Conservation (phyloP, 345 rosid genomes). For the Rhodamnia rubescens region DNA sequence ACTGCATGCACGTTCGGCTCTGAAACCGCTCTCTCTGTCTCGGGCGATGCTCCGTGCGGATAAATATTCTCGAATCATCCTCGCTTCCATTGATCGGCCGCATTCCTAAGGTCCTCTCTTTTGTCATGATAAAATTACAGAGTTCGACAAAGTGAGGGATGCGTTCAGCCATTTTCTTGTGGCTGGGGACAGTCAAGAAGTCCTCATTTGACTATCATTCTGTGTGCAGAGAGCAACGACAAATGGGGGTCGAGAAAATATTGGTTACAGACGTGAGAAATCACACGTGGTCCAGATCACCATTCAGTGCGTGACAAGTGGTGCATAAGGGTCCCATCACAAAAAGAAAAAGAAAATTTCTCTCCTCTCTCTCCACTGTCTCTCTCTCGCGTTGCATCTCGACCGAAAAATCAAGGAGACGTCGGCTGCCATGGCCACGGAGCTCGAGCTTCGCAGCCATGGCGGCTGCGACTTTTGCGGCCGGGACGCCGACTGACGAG, state of each 20-base stretch:
- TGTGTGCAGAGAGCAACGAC: neutral
- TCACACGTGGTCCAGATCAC: too few species aligned
- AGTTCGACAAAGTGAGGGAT: neutral
- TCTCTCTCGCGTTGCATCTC: too few species aligned
- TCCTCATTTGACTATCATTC: neutral
- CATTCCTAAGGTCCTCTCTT: neutral
- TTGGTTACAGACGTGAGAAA: too few species aligned
- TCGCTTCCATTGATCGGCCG: neutral
- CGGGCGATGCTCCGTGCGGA: neutral
- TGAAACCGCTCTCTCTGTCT: neutral
- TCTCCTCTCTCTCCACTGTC: too few species aligned
- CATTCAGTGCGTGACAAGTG: too few species aligned
- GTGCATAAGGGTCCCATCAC: too few species aligned
- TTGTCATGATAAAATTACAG: neutral
- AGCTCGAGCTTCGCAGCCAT: too few species aligned
- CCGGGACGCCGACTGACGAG: too few species aligned
- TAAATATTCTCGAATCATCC: neutral
- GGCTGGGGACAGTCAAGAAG: neutral
- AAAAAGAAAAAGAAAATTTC: too few species aligned
- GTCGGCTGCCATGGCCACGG: too few species aligned
- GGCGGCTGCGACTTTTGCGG: too few species aligned
- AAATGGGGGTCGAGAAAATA: neutral
- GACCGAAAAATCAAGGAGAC: too few species aligned
- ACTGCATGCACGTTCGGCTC: neutral
- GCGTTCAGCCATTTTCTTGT: neutral